Conservation (phyloP, 306 rosid genomes). For the Cercis canadensis region DNA sequence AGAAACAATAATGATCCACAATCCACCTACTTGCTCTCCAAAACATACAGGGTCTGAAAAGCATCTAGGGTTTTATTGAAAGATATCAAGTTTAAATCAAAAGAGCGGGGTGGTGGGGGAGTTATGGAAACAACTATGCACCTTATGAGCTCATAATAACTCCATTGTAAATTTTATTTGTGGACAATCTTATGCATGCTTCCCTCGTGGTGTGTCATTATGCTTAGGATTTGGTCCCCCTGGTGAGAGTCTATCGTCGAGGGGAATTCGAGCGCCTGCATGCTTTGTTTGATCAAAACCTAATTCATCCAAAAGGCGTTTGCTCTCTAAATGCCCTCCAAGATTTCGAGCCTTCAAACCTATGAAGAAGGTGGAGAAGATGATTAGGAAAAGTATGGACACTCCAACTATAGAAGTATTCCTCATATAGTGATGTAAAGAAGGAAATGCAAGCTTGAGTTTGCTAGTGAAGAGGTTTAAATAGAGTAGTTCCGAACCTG, state of each 20-base stretch:
- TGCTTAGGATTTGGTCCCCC: constrained; percentile 51
- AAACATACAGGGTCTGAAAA: no score
- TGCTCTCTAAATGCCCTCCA: constrained; percentile 34
- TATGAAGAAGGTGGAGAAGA: constrained; percentile 28
- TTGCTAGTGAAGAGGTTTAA: no score
- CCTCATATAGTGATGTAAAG: constrained; percentile 37
- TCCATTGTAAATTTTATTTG: not conserved
- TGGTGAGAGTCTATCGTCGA: constrained; percentile 36
- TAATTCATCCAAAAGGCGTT: constrained; percentile 39
- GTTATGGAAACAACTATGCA: not conserved
- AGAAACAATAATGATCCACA: no score
- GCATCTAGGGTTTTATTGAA: no score
- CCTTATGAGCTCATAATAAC: not conserved
- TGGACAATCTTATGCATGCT: not conserved
- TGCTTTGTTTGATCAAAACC: constrained; percentile 25
- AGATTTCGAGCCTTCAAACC: constrained; percentile 48
- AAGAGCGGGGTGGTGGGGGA: no score
- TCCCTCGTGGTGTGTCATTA: not conserved
- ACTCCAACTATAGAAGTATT: not conserved
- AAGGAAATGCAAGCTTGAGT: no score
- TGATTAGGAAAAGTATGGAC: constrained; percentile 29
- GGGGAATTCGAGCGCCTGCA: not conserved
- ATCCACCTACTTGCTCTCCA: no score
- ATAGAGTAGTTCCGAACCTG: no score
- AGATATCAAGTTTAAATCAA: not conserved